Conservation (phyloP, 2,329 filamentous ascomycete species). For the Diaporthe ilicicola region DNA sequence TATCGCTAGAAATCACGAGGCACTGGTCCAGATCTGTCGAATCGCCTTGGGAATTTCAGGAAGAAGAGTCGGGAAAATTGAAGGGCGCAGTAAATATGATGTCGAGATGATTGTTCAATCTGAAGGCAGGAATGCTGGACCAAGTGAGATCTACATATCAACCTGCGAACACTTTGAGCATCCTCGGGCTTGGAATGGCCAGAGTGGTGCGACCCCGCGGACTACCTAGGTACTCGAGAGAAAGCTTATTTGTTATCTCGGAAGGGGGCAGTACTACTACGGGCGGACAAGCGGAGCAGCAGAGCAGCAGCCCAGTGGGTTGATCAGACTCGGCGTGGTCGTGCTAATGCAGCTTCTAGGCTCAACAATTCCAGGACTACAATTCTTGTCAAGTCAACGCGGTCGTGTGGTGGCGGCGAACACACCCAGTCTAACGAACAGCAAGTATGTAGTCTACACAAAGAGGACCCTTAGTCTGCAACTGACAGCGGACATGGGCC, state of each 20-base stretch:
- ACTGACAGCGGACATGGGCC: background rate
- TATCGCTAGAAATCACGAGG: background rate
- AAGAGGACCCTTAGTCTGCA: background rate
- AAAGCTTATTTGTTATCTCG: background rate
- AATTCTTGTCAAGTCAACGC: background rate
- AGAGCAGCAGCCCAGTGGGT: slow-evolving; percentile 7
- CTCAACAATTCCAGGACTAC: slow-evolving; percentile 8
- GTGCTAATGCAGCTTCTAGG: slow-evolving; percentile 19
- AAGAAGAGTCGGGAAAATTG: background rate
- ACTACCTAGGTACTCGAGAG: background rate
- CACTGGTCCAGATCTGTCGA: background rate
- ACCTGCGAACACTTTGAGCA: background rate
- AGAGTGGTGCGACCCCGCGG: background rate
- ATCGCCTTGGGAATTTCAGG: background rate
- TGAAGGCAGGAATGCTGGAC: slow-evolving; percentile 8
- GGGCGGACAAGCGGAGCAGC: slow-evolving; percentile 7
- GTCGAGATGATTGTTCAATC: background rate
- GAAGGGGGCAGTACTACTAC: background rate
- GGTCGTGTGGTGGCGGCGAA: background rate
- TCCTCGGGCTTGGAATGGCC: slow-evolving; percentile 11
- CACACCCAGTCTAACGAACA: background rate
- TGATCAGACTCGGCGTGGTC: background rate
- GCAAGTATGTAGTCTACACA: background rate
- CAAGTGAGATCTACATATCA: slow-evolving; percentile 17
- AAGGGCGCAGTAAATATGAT: background rate